A percentile compares a stretch with the other conserved stretches of the same genome.
Evolutionary conservation across 257 asterid genomes (phyloP).

Genomic region (Leptodermis oblonga): DNA sequence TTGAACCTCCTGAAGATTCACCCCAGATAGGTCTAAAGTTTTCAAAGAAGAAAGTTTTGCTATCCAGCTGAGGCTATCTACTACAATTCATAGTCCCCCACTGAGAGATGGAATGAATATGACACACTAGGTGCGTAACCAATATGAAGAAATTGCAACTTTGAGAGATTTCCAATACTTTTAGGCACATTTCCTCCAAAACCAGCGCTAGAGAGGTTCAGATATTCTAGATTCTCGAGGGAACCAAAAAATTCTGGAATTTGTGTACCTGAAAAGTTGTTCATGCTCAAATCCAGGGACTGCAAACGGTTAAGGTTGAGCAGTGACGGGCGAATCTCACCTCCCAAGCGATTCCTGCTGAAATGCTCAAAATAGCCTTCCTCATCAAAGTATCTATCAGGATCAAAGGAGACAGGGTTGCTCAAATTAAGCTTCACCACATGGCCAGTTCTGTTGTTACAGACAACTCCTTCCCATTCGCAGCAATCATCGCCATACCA

Average conservation of each 20-base stretch:
- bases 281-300: slow-evolving; percentile 23
- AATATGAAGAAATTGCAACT: slow-evolving; percentile 19
- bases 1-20: not conserved
- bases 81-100: not conserved
- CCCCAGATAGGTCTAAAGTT: slow-evolving; percentile 16
- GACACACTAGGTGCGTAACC: not conserved
- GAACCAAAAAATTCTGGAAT: slow-evolving; percentile 22
- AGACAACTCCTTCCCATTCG: slow-evolving; percentile 18
- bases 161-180: slow-evolving; percentile 27
- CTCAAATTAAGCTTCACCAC: slow-evolving; percentile 17
- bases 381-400: not conserved
- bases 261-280: slow-evolving; percentile 16
- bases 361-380: not conserved
- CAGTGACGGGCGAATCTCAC: slow-evolving; percentile 24
- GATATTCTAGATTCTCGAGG: slow-evolving; percentile 9
- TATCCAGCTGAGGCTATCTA: slow-evolving; percentile 21
- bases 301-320: slow-evolving; percentile 14
- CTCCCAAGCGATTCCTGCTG: slow-evolving; percentile 13
- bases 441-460: slow-evolving; percentile 14
- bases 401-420: not conserved
- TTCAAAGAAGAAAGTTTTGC: slow-evolving; percentile 15
- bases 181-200: slow-evolving; percentile 17
- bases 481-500: slow-evolving; percentile 21
- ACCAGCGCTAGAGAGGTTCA: slow-evolving; percentile 17
- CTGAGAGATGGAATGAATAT: not conserved